These are phyloP conservation scores for Phaffia rhodozyma DNA, from an alignment of 1,284 basidiomycete genomes.

Conservation along the genomic window DNA sequence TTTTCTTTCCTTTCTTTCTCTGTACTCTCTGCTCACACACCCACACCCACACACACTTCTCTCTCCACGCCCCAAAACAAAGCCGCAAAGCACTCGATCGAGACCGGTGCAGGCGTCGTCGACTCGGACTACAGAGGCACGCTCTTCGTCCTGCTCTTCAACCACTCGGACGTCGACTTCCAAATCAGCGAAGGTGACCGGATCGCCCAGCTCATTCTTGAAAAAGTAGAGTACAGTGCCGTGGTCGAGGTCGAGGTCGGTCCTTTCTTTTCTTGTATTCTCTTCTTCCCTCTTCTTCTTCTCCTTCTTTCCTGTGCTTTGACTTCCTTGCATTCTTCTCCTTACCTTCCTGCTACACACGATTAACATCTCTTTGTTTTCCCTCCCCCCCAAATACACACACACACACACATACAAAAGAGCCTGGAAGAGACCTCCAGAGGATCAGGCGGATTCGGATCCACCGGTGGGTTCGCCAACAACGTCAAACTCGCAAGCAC, in stretches of 20 bases:
- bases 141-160: slow-evolving; percentile 90
- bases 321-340: no score
- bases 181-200: slow-evolving; percentile 82
- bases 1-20: neutral
- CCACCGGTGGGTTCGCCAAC: slow-evolving; percentile 64
- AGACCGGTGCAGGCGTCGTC: slow-evolving; percentile 91
- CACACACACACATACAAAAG: no score
- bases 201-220: slow-evolving; percentile 86
- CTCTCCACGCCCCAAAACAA: no score
- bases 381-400: no score
- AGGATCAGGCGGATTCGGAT: slow-evolving; percentile 84
- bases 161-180: slow-evolving; percentile 78
- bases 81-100: slow-evolving; percentile 95
- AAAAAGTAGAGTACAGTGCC: slow-evolving; percentile 75
- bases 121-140: slow-evolving; percentile 91
- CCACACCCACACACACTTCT: no score
- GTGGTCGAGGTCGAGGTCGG: slow-evolving; percentile 72
- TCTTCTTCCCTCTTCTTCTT: no score
- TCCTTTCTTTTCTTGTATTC: slow-evolving; percentile 16
- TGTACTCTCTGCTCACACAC: no score
- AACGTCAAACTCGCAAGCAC: no score
- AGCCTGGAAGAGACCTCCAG: slow-evolving; percentile 70
- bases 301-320: no score
- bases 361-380: no score
- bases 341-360: neutral